A percentile compares a stretch with the other conserved stretches of the same genome.
These are phyloP conservation scores for Warburgia ugandensis DNA, from an alignment of 164 flowering plant genomes.

Conservation along the genomic window DNA sequence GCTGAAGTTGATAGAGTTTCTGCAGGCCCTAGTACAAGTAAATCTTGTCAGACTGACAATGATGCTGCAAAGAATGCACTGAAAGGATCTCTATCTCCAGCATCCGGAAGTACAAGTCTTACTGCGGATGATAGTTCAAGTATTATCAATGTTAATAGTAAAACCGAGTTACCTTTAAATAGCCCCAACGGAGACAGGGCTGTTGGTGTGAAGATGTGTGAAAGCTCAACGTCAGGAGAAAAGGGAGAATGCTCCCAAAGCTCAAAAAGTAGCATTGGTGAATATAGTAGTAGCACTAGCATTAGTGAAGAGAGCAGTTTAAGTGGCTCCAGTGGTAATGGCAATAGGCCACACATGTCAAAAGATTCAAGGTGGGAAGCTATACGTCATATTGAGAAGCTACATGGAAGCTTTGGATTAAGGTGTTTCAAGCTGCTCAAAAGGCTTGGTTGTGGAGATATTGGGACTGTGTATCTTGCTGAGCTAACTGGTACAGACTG, in stretches of 20 bases:
- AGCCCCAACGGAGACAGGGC: conserved; percentile 16
- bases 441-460: conserved; percentile 84
- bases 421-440: conserved; percentile 62
- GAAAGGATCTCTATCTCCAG: conserved; percentile 24
- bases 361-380: conserved; percentile 81
- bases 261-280: conserved; percentile 78
- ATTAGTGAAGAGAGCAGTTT: conserved; percentile 66
- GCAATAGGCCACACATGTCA: conserved; percentile 83
- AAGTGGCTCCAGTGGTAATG: conserved; percentile 46
- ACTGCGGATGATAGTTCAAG: conserved; percentile 23
- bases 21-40: conserved; percentile 15
- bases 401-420: conserved; percentile 46
- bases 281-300: conserved; percentile 57
- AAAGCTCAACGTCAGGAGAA: conserved; percentile 40
- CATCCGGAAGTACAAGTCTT: conserved; percentile 20
- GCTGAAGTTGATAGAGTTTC: conserved; percentile 9
- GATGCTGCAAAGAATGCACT: conserved; percentile 10
- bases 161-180: conserved; percentile 15
- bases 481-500: conserved; percentile 58
- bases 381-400: conserved; percentile 41
- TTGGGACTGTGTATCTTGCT: conserved; percentile 81
- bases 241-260: conserved; percentile 72
- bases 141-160: conserved; percentile 20
- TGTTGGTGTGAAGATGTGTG: conserved; percentile 24
- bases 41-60: conserved; percentile 13